Base-by-base conservation (phyloP, 192 early-diverging fungal species). In the Mortierella alpina region DNA sequence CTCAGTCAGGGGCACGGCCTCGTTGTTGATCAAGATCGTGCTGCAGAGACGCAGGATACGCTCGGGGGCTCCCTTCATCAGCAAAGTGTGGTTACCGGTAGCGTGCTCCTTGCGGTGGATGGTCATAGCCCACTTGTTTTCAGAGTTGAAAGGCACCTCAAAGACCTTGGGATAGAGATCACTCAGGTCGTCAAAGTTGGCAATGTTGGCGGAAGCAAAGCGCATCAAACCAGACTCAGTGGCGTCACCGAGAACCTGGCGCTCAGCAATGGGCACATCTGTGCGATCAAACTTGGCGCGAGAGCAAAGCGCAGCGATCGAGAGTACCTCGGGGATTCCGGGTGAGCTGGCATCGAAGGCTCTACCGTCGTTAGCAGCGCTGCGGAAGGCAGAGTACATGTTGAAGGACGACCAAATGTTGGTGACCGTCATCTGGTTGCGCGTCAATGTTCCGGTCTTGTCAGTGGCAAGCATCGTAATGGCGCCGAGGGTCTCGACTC, bases 1-100 rank as follows among this genome's bases (percentile, higher is more conserved):
- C 5, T 88, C 90, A 7, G 88, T 93, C 78, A 98, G 75, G 9
- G 91, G 88, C 39, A 91, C 78, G 13, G 80, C 72, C 52, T 84
- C 88, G 47, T 86, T 75, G 42, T 83, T 88, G 54, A 75, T 69
- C 42, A 95, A 82, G 75, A 97, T 93, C 9, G 88, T 91, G 56
- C 86, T 84, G 88, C 97, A 99, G 59, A 96, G 73, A 5, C 86
- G 73, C 50, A 99, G 86, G 22, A 99, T 91, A 55, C 95, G 91
- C 86, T 99, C 97, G 14, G 97, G 97, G 9, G 97, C 97, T 44
- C 97, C 97, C 85, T 99, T 98, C 56, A 98, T 90, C 84, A 92
- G 92, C 18, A 97, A 84, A 17, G 92, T 96, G 57, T 94, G 84
- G 17, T 84, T 66, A 40, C 94, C 93, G 50, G 83, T 83, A 31